Evolutionary conservation across 2,329 filamentous ascomycete genomes (phyloP).

Genomic region (Colletotrichum sidae): DNA sequence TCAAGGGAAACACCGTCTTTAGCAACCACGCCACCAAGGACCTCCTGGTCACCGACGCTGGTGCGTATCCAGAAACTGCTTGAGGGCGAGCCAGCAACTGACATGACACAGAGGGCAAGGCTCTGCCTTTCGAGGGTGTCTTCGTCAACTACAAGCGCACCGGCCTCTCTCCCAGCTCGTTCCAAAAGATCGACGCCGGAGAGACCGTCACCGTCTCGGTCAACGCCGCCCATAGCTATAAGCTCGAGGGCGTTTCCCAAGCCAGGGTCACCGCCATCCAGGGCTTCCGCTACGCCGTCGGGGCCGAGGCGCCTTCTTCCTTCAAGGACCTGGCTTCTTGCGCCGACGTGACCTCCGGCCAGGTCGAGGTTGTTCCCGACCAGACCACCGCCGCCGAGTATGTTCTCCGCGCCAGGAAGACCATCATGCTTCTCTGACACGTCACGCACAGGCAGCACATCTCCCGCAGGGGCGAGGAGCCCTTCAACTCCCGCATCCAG

Average conservation of each 20-base stretch:
- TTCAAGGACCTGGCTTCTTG: slow-evolving; percentile 21
- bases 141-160: slow-evolving; percentile 35
- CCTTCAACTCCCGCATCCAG: slow-evolving; percentile 27
- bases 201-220: slow-evolving; percentile 31
- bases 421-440: background rate
- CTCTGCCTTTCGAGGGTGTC: slow-evolving; percentile 32
- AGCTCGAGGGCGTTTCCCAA: slow-evolving; percentile 24
- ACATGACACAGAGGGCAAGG: slow-evolving; percentile 20
- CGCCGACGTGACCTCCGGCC: slow-evolving; percentile 20
- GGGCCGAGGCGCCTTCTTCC: slow-evolving; percentile 12
- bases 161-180: slow-evolving; percentile 19
- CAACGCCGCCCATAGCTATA: slow-evolving; percentile 35
- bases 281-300: slow-evolving; percentile 32
- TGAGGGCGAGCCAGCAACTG: background rate
- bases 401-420: background rate
- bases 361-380: slow-evolving; percentile 28
- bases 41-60: slow-evolving; percentile 34
- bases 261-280: slow-evolving; percentile 34
- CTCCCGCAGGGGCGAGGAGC: slow-evolving; percentile 13
- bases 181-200: slow-evolving; percentile 34
- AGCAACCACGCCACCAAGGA: slow-evolving; percentile 35
- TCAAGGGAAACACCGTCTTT: slow-evolving; percentile 35
- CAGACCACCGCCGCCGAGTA: slow-evolving; percentile 22
- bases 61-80: background rate
- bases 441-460: slow-evolving; percentile 13